Percentiles rank a stretch among this genome's conserved stretches.
phyloP scores from a whole-genome alignment of 2,329 filamentous ascomycete species.

The Emmonsia crescens region DNA sequence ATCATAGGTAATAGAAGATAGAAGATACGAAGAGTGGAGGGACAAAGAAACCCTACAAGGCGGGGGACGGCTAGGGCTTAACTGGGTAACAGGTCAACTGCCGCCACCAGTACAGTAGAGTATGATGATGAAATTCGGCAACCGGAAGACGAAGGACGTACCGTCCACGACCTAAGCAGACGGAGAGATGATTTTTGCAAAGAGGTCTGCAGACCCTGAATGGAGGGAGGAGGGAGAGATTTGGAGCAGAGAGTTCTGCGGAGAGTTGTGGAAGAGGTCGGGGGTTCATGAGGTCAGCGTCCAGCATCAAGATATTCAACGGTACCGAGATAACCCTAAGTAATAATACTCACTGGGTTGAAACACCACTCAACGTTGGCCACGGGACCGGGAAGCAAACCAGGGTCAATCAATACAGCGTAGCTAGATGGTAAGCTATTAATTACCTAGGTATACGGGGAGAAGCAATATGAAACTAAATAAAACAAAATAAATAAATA shows the following conservation, averaged over 20 bases:
- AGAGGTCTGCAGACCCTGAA: not conserved
- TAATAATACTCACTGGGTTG: not conserved
- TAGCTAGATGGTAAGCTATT: no score
- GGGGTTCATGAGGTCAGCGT: not conserved
- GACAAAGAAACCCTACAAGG: not conserved
- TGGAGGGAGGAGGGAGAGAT: not conserved
- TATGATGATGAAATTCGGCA: not conserved
- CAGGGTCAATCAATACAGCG: not conserved
- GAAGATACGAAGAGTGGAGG: not conserved
- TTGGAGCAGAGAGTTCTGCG: not conserved
- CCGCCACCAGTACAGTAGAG: not conserved
- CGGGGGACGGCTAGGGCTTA: not conserved
- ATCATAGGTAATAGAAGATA: not conserved
- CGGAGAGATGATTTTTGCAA: not conserved
- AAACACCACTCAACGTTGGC: not conserved
- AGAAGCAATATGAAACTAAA: no score
- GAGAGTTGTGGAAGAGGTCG: not conserved
- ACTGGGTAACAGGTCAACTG: not conserved
- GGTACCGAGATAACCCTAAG: not conserved
- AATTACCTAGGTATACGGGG: not conserved
- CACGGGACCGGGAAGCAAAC: not conserved
- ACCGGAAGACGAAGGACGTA: not conserved
- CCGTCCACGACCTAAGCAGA: not conserved
- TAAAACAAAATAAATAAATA: not conserved
- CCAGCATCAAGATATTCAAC: not conserved